Conservation (phyloP, 1,284 basidiomycete species). For the Ustilago nuda region DNA sequence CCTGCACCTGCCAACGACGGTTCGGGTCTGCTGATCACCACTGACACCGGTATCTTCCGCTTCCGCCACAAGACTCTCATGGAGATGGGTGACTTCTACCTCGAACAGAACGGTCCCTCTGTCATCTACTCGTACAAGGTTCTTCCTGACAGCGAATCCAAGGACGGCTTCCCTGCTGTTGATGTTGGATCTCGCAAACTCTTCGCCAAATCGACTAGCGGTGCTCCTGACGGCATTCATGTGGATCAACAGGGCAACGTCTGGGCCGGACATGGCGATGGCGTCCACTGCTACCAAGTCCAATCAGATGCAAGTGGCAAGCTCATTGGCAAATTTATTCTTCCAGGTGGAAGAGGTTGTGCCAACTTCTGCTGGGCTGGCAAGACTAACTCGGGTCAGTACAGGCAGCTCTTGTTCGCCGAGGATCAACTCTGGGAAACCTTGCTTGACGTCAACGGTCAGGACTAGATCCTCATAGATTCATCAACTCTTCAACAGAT, state of each 20-base stretch:
- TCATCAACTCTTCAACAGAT: background rate
- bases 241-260: constrained; percentile 44
- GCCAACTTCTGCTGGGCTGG: constrained; percentile 60
- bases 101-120: constrained; percentile 32
- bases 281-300: constrained; percentile 50
- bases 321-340: constrained; percentile 51
- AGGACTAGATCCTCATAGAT: constrained; percentile 16
- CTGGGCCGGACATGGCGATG: constrained; percentile 52
- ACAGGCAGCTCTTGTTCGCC: constrained; percentile 47
- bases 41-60: constrained; percentile 47
- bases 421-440: constrained; percentile 57
- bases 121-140: constrained; percentile 42
- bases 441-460: constrained; percentile 36
- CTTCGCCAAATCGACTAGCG: constrained; percentile 37
- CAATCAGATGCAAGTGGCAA: constrained; percentile 33
- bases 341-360: constrained; percentile 43
- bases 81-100: constrained; percentile 46
- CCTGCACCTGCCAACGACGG: constrained; percentile 37
- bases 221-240: constrained; percentile 51
- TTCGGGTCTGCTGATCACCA: constrained; percentile 38
- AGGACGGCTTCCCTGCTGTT: constrained; percentile 30
- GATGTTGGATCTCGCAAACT: constrained; percentile 25
- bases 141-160: constrained; percentile 19
- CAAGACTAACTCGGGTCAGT: constrained; percentile 22
- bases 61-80: constrained; percentile 35